These are phyloP conservation scores for Lentinula guzmanii DNA, from an alignment of 768 basidiomycete genomes.

Conservation along the genomic window DNA sequence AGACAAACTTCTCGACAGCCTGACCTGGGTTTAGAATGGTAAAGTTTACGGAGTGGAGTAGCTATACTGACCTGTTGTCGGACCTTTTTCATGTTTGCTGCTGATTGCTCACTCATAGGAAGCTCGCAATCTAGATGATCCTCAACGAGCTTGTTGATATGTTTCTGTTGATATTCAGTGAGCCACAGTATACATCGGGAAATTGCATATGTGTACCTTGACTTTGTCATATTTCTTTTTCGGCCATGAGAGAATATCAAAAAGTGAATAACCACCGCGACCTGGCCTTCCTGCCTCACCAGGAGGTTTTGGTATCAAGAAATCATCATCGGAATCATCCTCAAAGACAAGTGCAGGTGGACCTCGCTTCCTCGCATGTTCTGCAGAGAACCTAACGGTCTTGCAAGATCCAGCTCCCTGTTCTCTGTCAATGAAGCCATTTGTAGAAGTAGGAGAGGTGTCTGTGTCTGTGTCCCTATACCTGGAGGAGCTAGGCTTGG, in stretches of 20 bases:
- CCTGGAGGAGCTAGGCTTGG: too few species aligned
- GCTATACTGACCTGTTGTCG: neutral
- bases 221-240: conserved; percentile 6
- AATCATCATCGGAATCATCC: neutral
- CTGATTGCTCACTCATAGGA: neutral
- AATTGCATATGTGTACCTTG: conserved; percentile 8
- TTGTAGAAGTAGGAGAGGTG: too few species aligned
- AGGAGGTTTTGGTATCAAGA: conserved; percentile 11
- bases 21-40: neutral
- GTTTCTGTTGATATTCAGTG: neutral
- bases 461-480: too few species aligned
- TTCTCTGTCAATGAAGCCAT: neutral
- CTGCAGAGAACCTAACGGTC: neutral
- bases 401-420: neutral
- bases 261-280: conserved; percentile 12
- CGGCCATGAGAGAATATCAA: conserved; percentile 8
- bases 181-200: neutral
- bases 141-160: neutral
- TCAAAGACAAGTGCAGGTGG: neutral
- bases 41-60: too few species aligned
- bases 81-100: neutral
- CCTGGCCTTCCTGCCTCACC: conserved; percentile 11
- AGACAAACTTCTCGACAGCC: neutral
- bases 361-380: neutral
- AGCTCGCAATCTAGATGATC: neutral